Evolutionary conservation across 768 basidiomycete species (phyloP).

Genomic region (Suillus subalutaceus): DNA sequence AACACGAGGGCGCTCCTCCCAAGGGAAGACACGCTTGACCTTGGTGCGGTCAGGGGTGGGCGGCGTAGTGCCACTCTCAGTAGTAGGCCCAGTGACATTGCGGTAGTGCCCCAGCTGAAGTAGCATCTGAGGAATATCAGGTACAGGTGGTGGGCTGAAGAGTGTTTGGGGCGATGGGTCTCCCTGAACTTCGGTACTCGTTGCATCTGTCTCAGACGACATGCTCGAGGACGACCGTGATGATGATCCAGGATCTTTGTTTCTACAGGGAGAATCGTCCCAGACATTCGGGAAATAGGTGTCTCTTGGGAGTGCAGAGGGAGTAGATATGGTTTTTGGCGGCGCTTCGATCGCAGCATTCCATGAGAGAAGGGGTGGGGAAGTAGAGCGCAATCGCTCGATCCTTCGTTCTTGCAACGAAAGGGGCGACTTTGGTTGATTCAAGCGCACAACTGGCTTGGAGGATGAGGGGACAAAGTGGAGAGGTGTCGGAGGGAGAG

Average conservation of each 20-base stretch:
- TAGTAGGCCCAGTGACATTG: constrained; percentile 51
- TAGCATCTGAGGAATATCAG: constrained; percentile 67
- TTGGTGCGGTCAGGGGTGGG: constrained; percentile 71
- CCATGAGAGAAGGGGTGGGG: constrained; percentile 74
- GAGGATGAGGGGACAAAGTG: constrained; percentile 24
- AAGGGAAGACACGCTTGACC: constrained; percentile 88
- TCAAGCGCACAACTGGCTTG: constrained; percentile 23
- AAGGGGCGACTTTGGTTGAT: constrained; percentile 27
- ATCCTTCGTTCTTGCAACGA: constrained; percentile 11
- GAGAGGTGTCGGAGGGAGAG: constrained; percentile 48
- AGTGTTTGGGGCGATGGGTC: constrained; percentile 39
- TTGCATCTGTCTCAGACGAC: constrained; percentile 28
- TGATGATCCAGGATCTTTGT: constrained; percentile 40
- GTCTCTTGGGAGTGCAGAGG: constrained; percentile 66
- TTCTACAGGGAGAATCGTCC: constrained; percentile 62
- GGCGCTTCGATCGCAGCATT: constrained; percentile 82
- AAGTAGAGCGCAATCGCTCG: constrained; percentile 48
- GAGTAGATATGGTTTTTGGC: constrained; percentile 58
- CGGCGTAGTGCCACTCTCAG: constrained; percentile 40
- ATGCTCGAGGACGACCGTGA: constrained; percentile 42
- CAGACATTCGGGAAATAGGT: constrained; percentile 86
- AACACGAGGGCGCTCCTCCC: constrained; percentile 80
- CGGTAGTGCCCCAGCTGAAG: constrained; percentile 77
- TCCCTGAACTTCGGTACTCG: constrained; percentile 23
- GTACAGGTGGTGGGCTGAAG: constrained; percentile 60